These are phyloP conservation scores for Colletotrichum echinochloae DNA, from an alignment of 2,329 filamentous ascomycete genomes.

Conservation along the genomic window DNA sequence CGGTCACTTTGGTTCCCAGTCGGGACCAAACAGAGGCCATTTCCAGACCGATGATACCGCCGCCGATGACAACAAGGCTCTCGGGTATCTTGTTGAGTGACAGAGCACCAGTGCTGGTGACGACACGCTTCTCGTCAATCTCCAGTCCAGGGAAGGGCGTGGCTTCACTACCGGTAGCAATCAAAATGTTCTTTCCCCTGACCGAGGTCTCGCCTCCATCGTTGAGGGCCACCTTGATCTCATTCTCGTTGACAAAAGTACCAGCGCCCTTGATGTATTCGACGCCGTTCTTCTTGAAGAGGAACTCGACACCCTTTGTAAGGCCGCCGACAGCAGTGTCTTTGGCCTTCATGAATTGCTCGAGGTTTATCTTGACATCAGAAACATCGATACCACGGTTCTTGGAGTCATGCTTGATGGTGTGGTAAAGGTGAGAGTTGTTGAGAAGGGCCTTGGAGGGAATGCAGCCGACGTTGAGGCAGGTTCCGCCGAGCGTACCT, in stretches of 20 bases:
- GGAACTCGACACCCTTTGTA: conserved; percentile 97
- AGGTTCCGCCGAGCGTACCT: conserved; percentile 93
- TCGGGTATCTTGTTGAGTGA: conserved; percentile 91
- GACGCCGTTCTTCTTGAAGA: conserved; percentile 99
- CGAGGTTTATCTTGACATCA: conserved; percentile 95
- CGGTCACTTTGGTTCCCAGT: conserved; percentile 92
- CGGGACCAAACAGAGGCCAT: conserved; percentile 99
- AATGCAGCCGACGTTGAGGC: conserved; percentile 98
- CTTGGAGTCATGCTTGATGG: conserved; percentile 96
- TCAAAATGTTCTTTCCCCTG: conserved; percentile 95
- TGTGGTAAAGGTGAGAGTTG: conserved; percentile 99
- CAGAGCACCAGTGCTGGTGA: conserved; percentile 96
- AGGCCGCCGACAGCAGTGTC: conserved; percentile 88
- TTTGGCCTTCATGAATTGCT: conserved; percentile 98
- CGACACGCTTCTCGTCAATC: conserved; percentile 96
- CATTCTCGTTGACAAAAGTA: conserved; percentile 88
- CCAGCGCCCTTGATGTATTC: conserved; percentile 97
- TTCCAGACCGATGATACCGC: conserved; percentile 98
- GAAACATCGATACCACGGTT: conserved; percentile 96
- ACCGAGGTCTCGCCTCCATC: conserved; percentile 92
- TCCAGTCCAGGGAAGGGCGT: conserved; percentile 96
- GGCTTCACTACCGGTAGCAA: conserved; percentile 94
- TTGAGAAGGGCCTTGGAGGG: conserved; percentile 99
- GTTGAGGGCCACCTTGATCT: conserved; percentile 88
- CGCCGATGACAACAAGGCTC: conserved; percentile 97